Conservation (phyloP, 371 early-diverging fungal genomes). For the Apophysomyces variabilis region DNA sequence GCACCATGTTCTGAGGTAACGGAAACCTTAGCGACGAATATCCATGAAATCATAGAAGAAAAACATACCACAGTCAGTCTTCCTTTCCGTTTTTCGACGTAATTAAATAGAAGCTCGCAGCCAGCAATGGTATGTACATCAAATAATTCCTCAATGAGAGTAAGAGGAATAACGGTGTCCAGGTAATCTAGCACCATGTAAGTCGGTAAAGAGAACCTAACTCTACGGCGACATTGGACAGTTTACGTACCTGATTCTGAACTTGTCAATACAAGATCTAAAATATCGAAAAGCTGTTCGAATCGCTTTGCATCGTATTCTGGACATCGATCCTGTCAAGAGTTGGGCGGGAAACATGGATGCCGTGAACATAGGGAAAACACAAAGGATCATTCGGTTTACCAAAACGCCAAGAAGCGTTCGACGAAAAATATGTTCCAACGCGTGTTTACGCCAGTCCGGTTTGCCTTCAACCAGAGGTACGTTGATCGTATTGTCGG, state of each 20-base stretch:
- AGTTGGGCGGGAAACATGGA: not conserved
- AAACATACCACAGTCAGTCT: slow-evolving; percentile 60
- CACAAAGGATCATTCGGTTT: slow-evolving; percentile 7
- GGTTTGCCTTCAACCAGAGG: slow-evolving; percentile 22
- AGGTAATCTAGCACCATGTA: slow-evolving; percentile 26
- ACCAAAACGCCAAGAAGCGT: slow-evolving; percentile 33
- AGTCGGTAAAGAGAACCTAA: slow-evolving; percentile 2
- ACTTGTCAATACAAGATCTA: slow-evolving; percentile 43
- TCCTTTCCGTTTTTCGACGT: slow-evolving; percentile 62
- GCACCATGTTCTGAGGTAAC: slow-evolving; percentile 62
- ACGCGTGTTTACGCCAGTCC: slow-evolving; percentile 50
- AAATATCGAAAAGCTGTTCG: slow-evolving; percentile 32
- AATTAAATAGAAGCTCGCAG: slow-evolving; percentile 65
- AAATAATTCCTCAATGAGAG: slow-evolving; percentile 68
- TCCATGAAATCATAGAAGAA: not conserved
- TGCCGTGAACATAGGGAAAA: not conserved
- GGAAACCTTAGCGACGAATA: not conserved
- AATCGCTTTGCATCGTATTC: slow-evolving; percentile 31
- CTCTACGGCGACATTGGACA: not conserved
- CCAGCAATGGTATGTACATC: slow-evolving; percentile 68
- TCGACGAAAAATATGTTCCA: slow-evolving; percentile 42
- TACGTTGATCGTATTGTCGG: slow-evolving; percentile 20
- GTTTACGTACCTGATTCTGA: slow-evolving; percentile 32
- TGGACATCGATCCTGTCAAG: slow-evolving; percentile 12
- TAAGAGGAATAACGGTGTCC: slow-evolving; percentile 56